Base-by-base conservation (phyloP, 2,329 filamentous ascomycete species). In the Fusarium setosum region DNA sequence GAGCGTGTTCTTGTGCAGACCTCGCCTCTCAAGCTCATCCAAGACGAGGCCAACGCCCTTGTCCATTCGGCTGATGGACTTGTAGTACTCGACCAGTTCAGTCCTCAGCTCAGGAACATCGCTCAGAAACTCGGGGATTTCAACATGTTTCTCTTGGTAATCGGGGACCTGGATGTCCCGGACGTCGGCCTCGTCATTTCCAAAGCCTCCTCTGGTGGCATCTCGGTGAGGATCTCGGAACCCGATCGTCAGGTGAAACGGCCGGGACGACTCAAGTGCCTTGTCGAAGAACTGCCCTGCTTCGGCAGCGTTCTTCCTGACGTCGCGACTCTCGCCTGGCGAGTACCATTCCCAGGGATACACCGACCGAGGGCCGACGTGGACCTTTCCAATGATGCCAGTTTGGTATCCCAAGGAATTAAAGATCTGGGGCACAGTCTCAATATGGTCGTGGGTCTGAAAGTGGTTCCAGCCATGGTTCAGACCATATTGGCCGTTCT, bases 201-300 rank as follows among this genome's bases (percentile, higher is more conserved):
- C 81, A 60, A 83, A 83, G 0, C 77, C 79, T 15, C 74, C 78
- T 4, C 82, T 67, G 0, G 75, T 77, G 2, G 67, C 41, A 54
- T 82, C 80, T 10, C 82, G 77, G 70, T 85, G 83, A 2, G 82
- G 82, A 61, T 85, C 83, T 15, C 75, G 74, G 55, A 72, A 83
- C 2, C 80, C 83, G 18, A 85, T 74, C 0, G 82, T 84, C 21
- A 85, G 71, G 56, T 76, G 76, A 61, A 84, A 85, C 0, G 81
- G 76, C 11, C 42, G 26, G 5, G 21, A 29, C 11, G 47, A 26
- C 6, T 49, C 29, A 5, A 54, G 49, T 4, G 56, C 52, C 3
- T n/a, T 26, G 10, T 23, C 20, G 13, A 55, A 55, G n/a, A 55
- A 55, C 4, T 44, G 32, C 9, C 15, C 37, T 5, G 45, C 57